phyloP scores from a whole-genome alignment of 2,329 filamentous ascomycete genomes.

The Colletotrichum sp. region DNA sequence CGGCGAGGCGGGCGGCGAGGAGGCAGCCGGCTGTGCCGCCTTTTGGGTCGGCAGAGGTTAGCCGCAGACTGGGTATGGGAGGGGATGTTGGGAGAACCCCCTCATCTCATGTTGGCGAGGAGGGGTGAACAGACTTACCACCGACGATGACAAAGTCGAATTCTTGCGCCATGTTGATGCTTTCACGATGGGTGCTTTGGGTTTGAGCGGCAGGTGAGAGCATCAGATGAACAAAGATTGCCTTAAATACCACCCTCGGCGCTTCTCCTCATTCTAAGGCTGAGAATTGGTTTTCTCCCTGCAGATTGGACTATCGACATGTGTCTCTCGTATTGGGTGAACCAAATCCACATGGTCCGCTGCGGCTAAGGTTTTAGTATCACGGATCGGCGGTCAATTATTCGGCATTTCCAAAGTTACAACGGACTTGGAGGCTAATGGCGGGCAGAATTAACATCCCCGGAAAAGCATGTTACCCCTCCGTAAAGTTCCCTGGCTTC shows the following conservation, averaged over 20 bases:
- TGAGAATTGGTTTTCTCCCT: neutral
- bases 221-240: neutral
- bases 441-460: neutral
- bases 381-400: neutral
- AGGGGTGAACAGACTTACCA: constrained; percentile 25
- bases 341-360: neutral
- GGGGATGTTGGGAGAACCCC: neutral
- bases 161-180: neutral
- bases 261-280: neutral
- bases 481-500: neutral
- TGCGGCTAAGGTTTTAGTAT: neutral
- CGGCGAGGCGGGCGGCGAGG: constrained; percentile 58
- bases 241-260: neutral
- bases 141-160: constrained; percentile 41
- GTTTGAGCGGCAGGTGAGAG: neutral
- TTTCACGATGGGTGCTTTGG: neutral
- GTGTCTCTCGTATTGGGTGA: neutral
- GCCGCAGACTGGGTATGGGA: neutral
- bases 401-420: neutral
- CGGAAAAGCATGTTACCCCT: neutral
- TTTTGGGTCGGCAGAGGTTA: constrained; percentile 26
- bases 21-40: constrained; percentile 66
- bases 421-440: neutral
- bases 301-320: neutral
- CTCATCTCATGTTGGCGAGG: neutral